Base-by-base conservation (phyloP, 495 filamentous ascomycete genomes). In the Podospora australis region DNA sequence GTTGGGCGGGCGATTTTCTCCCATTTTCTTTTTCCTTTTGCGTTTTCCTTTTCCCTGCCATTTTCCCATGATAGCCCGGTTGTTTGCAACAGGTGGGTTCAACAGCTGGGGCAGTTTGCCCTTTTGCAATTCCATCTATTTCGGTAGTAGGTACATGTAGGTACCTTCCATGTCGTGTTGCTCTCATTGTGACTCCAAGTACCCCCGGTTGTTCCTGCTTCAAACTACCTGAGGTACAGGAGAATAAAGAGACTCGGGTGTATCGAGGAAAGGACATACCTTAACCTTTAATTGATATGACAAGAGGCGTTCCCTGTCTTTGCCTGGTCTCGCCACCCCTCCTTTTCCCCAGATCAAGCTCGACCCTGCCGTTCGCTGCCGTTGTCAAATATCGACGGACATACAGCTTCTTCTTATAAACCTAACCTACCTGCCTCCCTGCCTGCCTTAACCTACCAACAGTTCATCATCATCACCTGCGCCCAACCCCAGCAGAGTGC, bases 91-190 rank as follows among this genome's bases (percentile, higher is more conserved):
- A 39, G 20, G 40, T 11, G n/a, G 11, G 25, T 3, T 6, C 22
- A 29, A n/a, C 26, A 1, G 21, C 22, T 19, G 41, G 17, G 9
- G 41, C 39, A 41, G 39, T 25, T 23, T 16, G 38, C 14, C 21
- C 14, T n/a, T 40, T 23, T 5, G 26, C 43, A 41, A 20, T 13
- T 41, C 39, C 17, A 26, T 21, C 40, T n/a, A n/a, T n/a, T n/a
- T n/a, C n/a, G n/a, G n/a, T n/a, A 3, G 38, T 13, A 8, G 13
- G 21, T 41, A 13, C 19, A 24, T 24, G 40, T 43, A 21, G 40
- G 44, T 41, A 56, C 60, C 58, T 66, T 66, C 60, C 60, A 49
- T 55, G 58, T 66, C 63, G 58, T 60, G 60, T 46, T 56, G 42
- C 54, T 53, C 39, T 56, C 56, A 60, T 64, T 66, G 58, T 62